phyloP scores from a whole-genome alignment of 2,329 filamentous ascomycete species.

The Claviceps maximensis region DNA sequence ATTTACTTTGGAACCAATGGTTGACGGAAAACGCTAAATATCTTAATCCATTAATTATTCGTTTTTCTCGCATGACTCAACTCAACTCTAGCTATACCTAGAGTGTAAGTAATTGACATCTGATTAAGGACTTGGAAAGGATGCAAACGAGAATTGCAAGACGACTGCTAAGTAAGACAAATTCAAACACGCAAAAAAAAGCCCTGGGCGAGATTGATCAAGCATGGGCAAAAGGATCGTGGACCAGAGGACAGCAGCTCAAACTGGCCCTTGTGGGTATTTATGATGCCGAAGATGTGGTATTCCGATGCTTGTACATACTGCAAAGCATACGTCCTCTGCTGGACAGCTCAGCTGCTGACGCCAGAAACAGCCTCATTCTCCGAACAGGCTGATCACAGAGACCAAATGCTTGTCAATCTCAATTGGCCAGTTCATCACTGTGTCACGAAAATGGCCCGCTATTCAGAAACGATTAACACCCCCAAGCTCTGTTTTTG shows the following conservation, averaged over 20 bases:
- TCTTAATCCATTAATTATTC: conserved; percentile 5
- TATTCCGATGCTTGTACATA: background rate
- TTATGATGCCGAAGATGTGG: background rate
- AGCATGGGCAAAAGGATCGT: background rate
- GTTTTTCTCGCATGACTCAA: conserved; percentile 12
- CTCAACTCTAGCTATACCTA: conserved; percentile 17
- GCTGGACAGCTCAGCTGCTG: background rate
- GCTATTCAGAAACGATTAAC: conserved; percentile 12
- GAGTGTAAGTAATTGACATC: conserved; percentile 20
- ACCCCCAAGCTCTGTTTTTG: conserved; percentile 10
- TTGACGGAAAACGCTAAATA: background rate
- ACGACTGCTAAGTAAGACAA: conserved; percentile 24
- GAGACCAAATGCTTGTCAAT: conserved; percentile 7
- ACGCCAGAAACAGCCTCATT: conserved; percentile 8
- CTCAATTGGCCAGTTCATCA: conserved; percentile 8
- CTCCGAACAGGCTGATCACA: conserved; percentile 10
- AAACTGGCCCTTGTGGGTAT: background rate
- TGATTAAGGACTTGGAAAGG: conserved; percentile 25
- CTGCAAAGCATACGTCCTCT: background rate
- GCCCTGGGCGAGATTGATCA: conserved; percentile 4
- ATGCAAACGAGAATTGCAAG: conserved; percentile 23
- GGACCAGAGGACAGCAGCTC: background rate
- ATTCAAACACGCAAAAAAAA: conserved; percentile 18
- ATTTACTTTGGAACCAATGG: background rate
- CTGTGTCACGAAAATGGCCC: conserved; percentile 8